phyloP scores from a whole-genome alignment of 805 yeast genomes.

The Saccharomycopsis olivae region DNA sequence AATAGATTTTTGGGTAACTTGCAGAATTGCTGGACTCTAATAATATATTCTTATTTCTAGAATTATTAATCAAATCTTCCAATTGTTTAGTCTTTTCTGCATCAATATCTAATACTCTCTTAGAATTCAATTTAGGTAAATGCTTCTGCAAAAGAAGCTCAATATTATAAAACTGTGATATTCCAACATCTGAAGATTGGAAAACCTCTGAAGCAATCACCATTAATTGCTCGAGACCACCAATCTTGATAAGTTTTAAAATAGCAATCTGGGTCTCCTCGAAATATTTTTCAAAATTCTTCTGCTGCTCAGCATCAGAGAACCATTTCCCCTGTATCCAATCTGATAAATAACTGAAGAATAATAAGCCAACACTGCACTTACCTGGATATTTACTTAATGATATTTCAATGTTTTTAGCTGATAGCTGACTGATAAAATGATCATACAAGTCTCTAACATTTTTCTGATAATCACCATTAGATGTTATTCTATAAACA shows the following conservation, averaged over 20 bases:
- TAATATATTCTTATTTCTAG: slow-evolving; percentile 1
- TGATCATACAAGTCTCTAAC: slow-evolving; percentile 9
- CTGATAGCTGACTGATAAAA: slow-evolving; percentile 5
- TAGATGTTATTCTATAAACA: slow-evolving; percentile 1
- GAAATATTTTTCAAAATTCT: slow-evolving; percentile 14
- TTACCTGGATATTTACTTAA: slow-evolving; percentile 8
- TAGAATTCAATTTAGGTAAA: slow-evolving; percentile 46
- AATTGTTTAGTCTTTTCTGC: slow-evolving; percentile 29
- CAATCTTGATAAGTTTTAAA: slow-evolving; percentile 23
- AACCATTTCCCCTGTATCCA: slow-evolving; percentile 17
- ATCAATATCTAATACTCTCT: slow-evolving; percentile 41
- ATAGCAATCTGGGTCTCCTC: slow-evolving; percentile 8
- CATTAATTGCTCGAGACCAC: slow-evolving; percentile 62
- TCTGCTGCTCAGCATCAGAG: slow-evolving; percentile 9
- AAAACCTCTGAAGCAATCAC: slow-evolving; percentile 51
- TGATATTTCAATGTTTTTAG: not conserved
- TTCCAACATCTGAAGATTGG: slow-evolving; percentile 23
- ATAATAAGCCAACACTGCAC: slow-evolving; percentile 5
- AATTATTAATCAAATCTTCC: slow-evolving; percentile 19
- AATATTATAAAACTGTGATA: slow-evolving; percentile 49
- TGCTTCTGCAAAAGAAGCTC: slow-evolving; percentile 57
- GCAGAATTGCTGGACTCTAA: not conserved
- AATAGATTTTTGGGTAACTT: slow-evolving; percentile 11
- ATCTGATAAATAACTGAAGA: slow-evolving; percentile 12
- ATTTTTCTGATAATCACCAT: not conserved